Evolutionary conservation across 2,329 filamentous ascomycete species (phyloP).

Genomic region (Colletotrichum sublineola): DNA sequence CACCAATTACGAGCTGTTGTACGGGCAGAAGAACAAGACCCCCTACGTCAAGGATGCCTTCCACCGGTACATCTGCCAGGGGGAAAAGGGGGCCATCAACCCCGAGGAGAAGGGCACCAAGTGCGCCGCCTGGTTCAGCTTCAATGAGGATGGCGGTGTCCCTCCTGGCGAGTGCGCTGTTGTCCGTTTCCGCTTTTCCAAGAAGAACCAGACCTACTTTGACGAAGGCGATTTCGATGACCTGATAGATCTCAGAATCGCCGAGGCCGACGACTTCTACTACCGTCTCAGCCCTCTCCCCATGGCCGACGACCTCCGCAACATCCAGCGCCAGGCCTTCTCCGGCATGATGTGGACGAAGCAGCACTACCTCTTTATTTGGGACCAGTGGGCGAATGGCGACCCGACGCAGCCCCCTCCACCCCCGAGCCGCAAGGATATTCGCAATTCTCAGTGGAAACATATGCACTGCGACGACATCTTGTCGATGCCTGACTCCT

Average conservation of each 20-base stretch:
- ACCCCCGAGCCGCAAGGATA: constrained; percentile 80
- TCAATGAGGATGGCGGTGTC: constrained; percentile 90
- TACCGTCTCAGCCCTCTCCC: constrained; percentile 92
- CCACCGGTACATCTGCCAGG: constrained; percentile 87
- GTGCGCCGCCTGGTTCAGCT: constrained; percentile 90
- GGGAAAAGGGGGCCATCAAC: constrained; percentile 85
- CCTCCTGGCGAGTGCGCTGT: constrained; percentile 93
- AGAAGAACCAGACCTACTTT: constrained; percentile 80
- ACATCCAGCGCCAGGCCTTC: constrained; percentile 94
- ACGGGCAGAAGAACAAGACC: constrained; percentile 81
- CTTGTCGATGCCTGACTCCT: constrained; percentile 96
- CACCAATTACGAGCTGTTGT: constrained; percentile 85
- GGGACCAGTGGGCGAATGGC: constrained; percentile 98
- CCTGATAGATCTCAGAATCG: constrained; percentile 84
- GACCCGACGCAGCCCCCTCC: constrained; percentile 91
- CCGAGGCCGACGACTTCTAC: constrained; percentile 98
- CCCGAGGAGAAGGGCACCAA: constrained; percentile 87
- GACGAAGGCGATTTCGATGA: constrained; percentile 96
- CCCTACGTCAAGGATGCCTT: constrained; percentile 96
- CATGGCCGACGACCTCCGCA: constrained; percentile 92
- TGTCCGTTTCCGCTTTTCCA: constrained; percentile 90
- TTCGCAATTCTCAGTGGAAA: constrained; percentile 92
- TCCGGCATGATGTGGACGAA: constrained; percentile 99
- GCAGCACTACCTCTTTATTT: constrained; percentile 96
- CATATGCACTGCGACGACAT: constrained; percentile 97